A percentile compares a stretch with the other conserved stretches of the same genome.
phyloP scores from a whole-genome alignment of 2,329 filamentous ascomycete genomes.

The Verticillium klebahnii region DNA sequence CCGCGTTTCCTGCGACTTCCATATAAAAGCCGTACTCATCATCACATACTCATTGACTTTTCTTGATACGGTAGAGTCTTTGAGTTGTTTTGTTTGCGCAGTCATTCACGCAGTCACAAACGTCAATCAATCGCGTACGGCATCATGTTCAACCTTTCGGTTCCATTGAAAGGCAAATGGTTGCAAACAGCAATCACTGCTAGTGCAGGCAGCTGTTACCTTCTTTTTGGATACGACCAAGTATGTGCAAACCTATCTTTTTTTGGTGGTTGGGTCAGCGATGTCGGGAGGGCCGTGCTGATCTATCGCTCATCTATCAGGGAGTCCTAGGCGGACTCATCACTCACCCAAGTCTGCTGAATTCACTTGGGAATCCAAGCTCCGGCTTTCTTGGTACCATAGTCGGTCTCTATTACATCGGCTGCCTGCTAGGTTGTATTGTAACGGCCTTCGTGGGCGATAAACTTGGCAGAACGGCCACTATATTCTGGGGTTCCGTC shows the following conservation, averaged over 20 bases:
- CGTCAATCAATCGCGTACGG: no score
- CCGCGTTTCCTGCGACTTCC: no score
- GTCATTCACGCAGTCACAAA: no score
- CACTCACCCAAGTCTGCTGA: not conserved
- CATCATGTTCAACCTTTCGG: no score
- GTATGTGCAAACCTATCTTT: not conserved
- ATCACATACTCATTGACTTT: no score
- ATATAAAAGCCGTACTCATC: no score
- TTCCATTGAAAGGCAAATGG: not conserved
- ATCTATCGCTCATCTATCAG: no score
- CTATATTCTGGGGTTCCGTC: not conserved
- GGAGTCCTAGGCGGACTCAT: no score
- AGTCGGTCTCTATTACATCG: slow-evolving; percentile 1
- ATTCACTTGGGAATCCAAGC: not conserved
- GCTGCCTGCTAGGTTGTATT: not conserved
- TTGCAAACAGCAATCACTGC: not conserved
- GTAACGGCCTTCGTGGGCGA: not conserved
- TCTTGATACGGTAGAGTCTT: no score
- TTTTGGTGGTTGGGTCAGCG: no score
- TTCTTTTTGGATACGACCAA: not conserved
- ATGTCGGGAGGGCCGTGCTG: no score
- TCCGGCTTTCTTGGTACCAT: not conserved
- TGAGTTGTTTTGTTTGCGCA: no score
- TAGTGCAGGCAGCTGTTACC: slow-evolving; percentile 1
- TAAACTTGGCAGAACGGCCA: not conserved